Conservation (phyloP, 2,329 filamentous ascomycete genomes). For the Pseudofabraea citricarpa region DNA sequence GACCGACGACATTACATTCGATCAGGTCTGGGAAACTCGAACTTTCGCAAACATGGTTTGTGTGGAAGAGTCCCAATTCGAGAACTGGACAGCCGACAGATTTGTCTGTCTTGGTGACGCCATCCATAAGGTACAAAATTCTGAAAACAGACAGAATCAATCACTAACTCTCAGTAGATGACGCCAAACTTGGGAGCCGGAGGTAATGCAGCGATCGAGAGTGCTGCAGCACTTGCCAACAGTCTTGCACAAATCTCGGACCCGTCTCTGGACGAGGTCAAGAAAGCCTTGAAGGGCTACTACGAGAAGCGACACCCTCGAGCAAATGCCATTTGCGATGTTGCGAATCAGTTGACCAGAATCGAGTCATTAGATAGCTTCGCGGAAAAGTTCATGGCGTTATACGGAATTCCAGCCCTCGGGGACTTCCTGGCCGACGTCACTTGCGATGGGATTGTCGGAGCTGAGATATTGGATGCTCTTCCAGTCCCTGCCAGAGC, state of each 20-base stretch:
- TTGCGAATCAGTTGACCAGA: conserved; percentile 17
- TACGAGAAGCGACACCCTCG: conserved; percentile 15
- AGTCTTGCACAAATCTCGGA: conserved; percentile 11
- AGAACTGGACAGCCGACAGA: conserved; percentile 11
- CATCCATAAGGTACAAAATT: conserved; percentile 17
- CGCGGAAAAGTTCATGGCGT: conserved; percentile 12
- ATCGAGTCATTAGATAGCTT: conserved; percentile 15
- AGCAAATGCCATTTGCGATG: conserved; percentile 14
- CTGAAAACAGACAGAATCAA: not conserved
- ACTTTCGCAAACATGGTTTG: conserved; percentile 5
- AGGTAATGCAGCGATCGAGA: conserved; percentile 33
- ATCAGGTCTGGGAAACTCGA: conserved; percentile 5
- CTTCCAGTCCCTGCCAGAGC: conserved; percentile 22
- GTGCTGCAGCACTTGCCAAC: conserved; percentile 29
- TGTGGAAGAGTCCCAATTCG: conserved; percentile 11
- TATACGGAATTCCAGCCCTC: conserved; percentile 12
- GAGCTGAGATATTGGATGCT: conserved; percentile 23
- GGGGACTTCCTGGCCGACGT: conserved; percentile 17
- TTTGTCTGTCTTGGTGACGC: conserved; percentile 15
- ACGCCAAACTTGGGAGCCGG: conserved; percentile 28
- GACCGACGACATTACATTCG: conserved; percentile 7
- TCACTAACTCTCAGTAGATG: conserved; percentile 1
- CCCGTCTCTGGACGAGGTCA: conserved; percentile 2
- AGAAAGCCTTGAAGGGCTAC: conserved; percentile 7
- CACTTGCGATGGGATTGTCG: conserved; percentile 14